Evolutionary conservation across 495 filamentous ascomycete species (phyloP).

Genomic region (Pyronema omphalodes): DNA sequence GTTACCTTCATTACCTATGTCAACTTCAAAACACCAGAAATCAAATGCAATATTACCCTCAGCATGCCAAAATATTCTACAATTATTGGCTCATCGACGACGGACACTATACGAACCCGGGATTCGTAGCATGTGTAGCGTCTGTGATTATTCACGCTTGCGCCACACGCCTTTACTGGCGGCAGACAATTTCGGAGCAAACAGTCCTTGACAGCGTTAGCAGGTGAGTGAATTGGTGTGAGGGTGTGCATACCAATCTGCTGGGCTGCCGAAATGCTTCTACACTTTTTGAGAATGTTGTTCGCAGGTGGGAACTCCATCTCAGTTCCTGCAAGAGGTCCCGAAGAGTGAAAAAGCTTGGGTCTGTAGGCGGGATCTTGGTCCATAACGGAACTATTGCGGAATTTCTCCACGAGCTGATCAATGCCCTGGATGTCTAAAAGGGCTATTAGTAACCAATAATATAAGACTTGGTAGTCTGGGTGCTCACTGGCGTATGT

Average conservation of each 20-base stretch:
- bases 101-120: neutral
- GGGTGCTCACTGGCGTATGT: slow-evolving; percentile 71
- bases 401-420: slow-evolving; percentile 79
- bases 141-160: slow-evolving; percentile 14
- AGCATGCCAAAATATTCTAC: slow-evolving; percentile 1
- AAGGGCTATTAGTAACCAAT: neutral
- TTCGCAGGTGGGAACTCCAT: slow-evolving; percentile 58
- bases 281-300: slow-evolving; percentile 68
- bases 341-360: slow-evolving; percentile 38
- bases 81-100: neutral
- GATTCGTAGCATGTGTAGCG: neutral
- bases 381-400: slow-evolving; percentile 88
- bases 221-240: neutral
- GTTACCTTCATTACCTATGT: neutral
- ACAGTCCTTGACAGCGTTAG: slow-evolving; percentile 15
- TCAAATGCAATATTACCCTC: neutral
- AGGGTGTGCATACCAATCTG: slow-evolving; percentile 47
- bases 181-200: slow-evolving; percentile 22
- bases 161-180: slow-evolving; percentile 21
- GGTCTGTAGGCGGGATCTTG: slow-evolving; percentile 66
- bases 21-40: neutral
- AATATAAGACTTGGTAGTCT: neutral
- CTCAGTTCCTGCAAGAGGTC: slow-evolving; percentile 35
- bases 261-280: slow-evolving; percentile 69
- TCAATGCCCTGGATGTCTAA: slow-evolving; percentile 75